Base-by-base conservation (phyloP, 2,329 filamentous ascomycete species). In the Domatiomyces catenatus region DNA sequence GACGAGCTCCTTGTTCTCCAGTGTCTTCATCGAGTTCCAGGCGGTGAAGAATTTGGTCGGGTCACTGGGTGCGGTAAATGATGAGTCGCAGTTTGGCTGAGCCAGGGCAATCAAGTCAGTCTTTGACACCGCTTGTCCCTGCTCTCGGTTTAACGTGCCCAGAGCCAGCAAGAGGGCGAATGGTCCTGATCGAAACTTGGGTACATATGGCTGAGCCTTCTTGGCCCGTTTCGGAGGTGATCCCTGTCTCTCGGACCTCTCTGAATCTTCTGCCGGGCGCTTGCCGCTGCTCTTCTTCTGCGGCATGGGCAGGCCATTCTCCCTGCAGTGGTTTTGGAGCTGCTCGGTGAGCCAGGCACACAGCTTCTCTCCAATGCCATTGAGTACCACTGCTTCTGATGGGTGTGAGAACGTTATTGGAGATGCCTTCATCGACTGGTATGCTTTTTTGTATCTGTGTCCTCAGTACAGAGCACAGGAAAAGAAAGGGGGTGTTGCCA, bases 11-110 rank as follows among this genome's bases (percentile, higher is more conserved):
- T 89, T 87, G 49, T 79, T 73, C 4, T 81, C 58, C 28, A 92
- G 67, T 0, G 82, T 86, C 62, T 85, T 86, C 75, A 90, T 88
- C 1, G 84, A 87, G 60, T 77, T 83, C 85, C 85, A 92, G 0
- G 86, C 86, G 0, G 85, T 90, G 59, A 86, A 85, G 59, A 77
- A 84, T 51, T 80, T 83, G 8, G 74, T 80, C 0, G 83, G 71
- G 49, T 86, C 81, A 42, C 69, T 72, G 0, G 83, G 81, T 0
- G 76, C 78, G 0, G 76, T 82, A 59, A 87, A 88, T 0, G 84
- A 88, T 1, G 81, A 69, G 61, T 89, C 83, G 59, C 81, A 86
- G 62, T 84, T 72, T 5, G 76, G 77, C 59, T 90, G 83, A 1
- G 84, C 83, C 10, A 74, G 68, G 52, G 81, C 78, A 45, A 88